Evolutionary conservation across 768 basidiomycete species (phyloP).

Genomic region (Naematelia aurantialba): DNA sequence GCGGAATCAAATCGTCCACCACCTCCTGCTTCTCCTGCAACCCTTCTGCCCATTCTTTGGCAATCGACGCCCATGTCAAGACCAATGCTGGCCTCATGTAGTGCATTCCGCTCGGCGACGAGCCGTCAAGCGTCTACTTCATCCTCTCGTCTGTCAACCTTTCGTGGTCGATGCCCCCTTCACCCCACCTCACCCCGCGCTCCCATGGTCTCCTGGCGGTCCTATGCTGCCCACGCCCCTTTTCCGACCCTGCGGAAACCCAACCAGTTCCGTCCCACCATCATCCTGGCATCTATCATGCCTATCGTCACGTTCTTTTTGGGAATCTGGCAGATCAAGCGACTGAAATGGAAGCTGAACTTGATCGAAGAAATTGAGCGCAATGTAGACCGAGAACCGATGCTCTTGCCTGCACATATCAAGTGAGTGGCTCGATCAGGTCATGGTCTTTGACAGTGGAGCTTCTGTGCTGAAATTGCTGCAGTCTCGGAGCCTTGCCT

Average conservation of each 20-base stretch:
- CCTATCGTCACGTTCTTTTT: conserved; percentile 86
- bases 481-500: conserved; percentile 68
- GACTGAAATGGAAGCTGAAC: conserved; percentile 89
- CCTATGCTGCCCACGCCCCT: conserved; percentile 1
- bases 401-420: conserved; percentile 74
- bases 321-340: conserved; percentile 89
- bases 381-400: conserved; percentile 74
- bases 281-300: conserved; percentile 66
- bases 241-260: conserved; percentile 8
- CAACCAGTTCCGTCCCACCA: conserved; percentile 34
- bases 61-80: background rate
- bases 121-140: too few relatives aligned
- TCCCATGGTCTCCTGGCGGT: conserved; percentile 9
- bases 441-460: conserved; percentile 12
- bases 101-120: background rate
- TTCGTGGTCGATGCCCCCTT: background rate
- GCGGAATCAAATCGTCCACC: too few relatives aligned
- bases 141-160: too few relatives aligned
- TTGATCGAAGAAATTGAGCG: conserved; percentile 91
- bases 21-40: too few relatives aligned
- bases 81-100: conserved; percentile 3
- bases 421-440: conserved; percentile 59
- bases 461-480: conserved; percentile 10
- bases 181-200: background rate
- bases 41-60: too few relatives aligned